phyloP scores from a whole-genome alignment of 805 yeast species.

The Saccharomycopsis fibuligera region DNA sequence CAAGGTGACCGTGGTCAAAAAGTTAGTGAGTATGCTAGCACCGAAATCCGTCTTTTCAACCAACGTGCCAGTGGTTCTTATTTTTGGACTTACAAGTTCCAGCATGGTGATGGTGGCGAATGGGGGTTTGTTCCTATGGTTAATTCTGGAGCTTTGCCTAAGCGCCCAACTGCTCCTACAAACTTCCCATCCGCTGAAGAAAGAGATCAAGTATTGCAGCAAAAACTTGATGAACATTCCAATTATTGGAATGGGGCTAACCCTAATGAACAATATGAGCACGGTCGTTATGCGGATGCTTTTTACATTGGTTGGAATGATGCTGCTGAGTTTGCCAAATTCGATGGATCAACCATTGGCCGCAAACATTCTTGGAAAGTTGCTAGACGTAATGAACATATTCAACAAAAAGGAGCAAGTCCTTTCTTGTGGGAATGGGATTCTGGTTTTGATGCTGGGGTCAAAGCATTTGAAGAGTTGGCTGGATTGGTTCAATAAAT shows the following conservation, averaged over 20 bases:
- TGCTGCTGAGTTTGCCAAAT: constrained; percentile 56
- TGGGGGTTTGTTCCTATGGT: constrained; percentile 88
- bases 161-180: constrained; percentile 25
- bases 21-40: constrained; percentile 57
- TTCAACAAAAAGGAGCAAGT: constrained; percentile 46
- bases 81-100: constrained; percentile 89
- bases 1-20: constrained; percentile 44
- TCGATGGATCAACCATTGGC: constrained; percentile 69
- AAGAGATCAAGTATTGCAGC: constrained; percentile 35
- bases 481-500: not conserved
- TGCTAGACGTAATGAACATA: constrained; percentile 59
- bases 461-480: constrained; percentile 32
- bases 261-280: constrained; percentile 61
- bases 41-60: constrained; percentile 42
- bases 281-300: constrained; percentile 77
- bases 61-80: constrained; percentile 66
- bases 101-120: constrained; percentile 89
- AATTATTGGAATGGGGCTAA: constrained; percentile 64
- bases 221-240: constrained; percentile 41
- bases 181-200: constrained; percentile 35
- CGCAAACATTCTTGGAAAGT: constrained; percentile 62
- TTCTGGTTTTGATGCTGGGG: constrained; percentile 71
- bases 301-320: constrained; percentile 73
- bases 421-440: constrained; percentile 80
- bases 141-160: constrained; percentile 50